Evolutionary conservation across 352 stramenopile species (phyloP).

Genomic region (Pythium aquatile): DNA sequence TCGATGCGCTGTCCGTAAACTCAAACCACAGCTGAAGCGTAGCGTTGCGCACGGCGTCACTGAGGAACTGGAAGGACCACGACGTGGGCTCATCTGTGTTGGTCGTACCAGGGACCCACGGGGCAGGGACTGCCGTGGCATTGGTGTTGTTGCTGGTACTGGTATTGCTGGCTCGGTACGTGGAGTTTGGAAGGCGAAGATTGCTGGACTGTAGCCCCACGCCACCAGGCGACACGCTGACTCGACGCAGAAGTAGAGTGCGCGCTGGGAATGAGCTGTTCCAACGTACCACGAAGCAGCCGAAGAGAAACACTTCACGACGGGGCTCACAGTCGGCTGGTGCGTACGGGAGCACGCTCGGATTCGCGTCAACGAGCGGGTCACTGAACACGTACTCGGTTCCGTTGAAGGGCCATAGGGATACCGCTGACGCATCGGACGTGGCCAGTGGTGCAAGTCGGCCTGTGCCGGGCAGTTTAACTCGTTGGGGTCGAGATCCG

Average conservation of each 20-base stretch:
- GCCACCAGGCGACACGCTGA: conserved; percentile 3
- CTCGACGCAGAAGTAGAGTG: conserved; percentile 7
- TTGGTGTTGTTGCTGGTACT: background rate
- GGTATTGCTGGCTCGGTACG: no score
- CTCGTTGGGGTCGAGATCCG: background rate
- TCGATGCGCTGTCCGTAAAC: background rate
- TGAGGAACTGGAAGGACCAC: conserved; percentile 14
- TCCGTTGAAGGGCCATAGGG: background rate
- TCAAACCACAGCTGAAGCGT: conserved; percentile 8
- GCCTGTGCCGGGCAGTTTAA: conserved; percentile 20
- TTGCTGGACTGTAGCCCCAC: conserved; percentile 5
- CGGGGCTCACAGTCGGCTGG: background rate
- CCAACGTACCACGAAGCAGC: conserved; percentile 18
- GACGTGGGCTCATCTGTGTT: background rate
- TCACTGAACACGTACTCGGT: conserved; percentile 7
- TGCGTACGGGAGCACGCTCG: conserved; percentile 10
- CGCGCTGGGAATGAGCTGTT: conserved; percentile 6
- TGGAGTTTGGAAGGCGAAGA: background rate
- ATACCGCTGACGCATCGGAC: no score
- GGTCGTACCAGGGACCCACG: background rate
- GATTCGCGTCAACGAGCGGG: conserved; percentile 2
- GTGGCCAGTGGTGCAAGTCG: background rate
- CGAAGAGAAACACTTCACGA: background rate
- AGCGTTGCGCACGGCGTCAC: background rate
- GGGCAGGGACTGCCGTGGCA: background rate